phyloP scores from a whole-genome alignment of 2,329 filamentous ascomycete species.

The Grosmannia penicillata region DNA sequence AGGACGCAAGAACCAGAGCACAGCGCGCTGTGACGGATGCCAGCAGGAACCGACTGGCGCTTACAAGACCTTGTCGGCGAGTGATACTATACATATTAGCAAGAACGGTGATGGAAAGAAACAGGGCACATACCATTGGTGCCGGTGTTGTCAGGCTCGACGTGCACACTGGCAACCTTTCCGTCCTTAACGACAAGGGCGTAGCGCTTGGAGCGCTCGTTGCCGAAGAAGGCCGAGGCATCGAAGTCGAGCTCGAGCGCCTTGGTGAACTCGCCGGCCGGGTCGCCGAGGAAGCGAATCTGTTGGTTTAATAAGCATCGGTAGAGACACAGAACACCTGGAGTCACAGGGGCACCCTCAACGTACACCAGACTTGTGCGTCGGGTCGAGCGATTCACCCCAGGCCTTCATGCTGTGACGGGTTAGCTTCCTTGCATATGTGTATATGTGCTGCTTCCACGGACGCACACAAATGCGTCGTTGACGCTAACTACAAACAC shows the following conservation, averaged over 20 bases:
- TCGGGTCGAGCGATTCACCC: conserved; percentile 62
- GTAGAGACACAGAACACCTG: no score
- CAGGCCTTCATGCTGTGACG: conserved; percentile 86
- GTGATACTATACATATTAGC: conserved; percentile 22
- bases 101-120: not conserved
- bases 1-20: no score
- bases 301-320: no score
- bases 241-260: conserved; percentile 76
- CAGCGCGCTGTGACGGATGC: no score
- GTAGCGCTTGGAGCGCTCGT: conserved; percentile 74
- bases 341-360: no score
- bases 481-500: conserved; percentile 90
- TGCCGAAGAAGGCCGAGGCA: conserved; percentile 63
- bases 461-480: conserved; percentile 93
- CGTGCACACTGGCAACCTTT: conserved; percentile 64
- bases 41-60: conserved; percentile 7
- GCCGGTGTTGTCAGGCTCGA: conserved; percentile 83
- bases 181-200: conserved; percentile 72
- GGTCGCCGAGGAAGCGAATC: conserved; percentile 84
- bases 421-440: no score
- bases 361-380: conserved; percentile 55
- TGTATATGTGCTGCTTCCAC: no score
- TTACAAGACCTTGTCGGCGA: conserved; percentile 34
- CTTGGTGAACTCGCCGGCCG: conserved; percentile 64
- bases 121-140: conserved; percentile 28